Conservation (phyloP, 176 grass and related monocot species). For the Saccharum officinarum region DNA sequence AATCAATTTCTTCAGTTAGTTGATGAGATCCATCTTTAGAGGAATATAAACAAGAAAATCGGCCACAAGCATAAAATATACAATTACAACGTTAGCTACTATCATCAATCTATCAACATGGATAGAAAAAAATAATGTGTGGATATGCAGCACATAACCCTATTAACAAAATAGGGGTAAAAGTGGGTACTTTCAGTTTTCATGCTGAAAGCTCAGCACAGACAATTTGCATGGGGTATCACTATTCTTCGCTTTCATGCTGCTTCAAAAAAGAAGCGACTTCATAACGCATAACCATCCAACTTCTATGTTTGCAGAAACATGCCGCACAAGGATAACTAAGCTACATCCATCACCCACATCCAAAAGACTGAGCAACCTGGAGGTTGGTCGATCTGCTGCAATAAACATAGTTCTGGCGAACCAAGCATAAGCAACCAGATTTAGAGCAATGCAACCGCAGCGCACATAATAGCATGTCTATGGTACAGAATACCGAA, state of each 20-base stretch:
- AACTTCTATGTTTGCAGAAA: neutral
- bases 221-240: neutral
- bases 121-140: neutral
- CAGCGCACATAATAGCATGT: neutral
- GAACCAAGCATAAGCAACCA: too few relatives aligned
- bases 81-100: neutral
- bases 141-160: neutral
- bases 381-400: neutral
- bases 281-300: neutral
- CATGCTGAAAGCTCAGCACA: neutral
- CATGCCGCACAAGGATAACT: neutral
- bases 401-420: too few relatives aligned
- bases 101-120: neutral
- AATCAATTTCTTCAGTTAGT: neutral
- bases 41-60: neutral
- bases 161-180: neutral
- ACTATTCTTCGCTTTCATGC: neutral
- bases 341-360: neutral
- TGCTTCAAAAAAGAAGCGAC: neutral
- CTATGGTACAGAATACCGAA: neutral
- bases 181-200: neutral
- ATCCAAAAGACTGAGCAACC: neutral
- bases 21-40: neutral
- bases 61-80: neutral
- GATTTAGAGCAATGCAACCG: neutral